phyloP scores from a whole-genome alignment of 306 rosid species.

The Boehmeria nivea region DNA sequence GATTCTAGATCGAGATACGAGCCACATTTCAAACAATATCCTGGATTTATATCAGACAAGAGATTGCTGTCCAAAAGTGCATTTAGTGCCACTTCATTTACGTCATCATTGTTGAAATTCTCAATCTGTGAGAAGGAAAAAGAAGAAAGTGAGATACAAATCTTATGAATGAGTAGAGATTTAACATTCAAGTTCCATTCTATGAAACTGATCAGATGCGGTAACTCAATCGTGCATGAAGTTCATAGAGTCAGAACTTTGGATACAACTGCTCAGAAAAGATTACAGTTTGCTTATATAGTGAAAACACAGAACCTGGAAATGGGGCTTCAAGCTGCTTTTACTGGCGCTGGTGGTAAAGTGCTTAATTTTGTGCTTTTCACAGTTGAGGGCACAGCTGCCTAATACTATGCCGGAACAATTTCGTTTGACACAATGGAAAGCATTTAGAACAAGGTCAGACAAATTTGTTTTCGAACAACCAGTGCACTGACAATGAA shows the following conservation, averaged over 20 bases:
- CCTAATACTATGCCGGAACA: constrained; percentile 76
- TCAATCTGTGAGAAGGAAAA: constrained; percentile 26
- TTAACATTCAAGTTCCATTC: too few relatives aligned
- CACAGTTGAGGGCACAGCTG: constrained; percentile 42
- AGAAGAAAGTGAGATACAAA: too few relatives aligned
- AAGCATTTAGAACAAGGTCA: constrained; percentile 62
- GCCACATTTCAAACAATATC: constrained; percentile 61
- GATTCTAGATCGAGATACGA: constrained; percentile 59
- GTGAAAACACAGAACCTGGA: constrained; percentile 31
- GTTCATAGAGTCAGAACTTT: too few relatives aligned
- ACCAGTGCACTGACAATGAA: constrained; percentile 64
- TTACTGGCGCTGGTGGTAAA: constrained; percentile 13
- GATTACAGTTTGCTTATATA: not conserved
- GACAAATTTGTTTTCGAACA: constrained; percentile 61
- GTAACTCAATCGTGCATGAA: too few relatives aligned
- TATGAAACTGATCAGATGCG: too few relatives aligned
- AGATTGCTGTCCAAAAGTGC: constrained; percentile 28
- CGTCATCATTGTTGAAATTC: constrained; percentile 25
- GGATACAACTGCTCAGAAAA: too few relatives aligned
- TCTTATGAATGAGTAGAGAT: not conserved
- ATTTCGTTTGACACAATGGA: constrained; percentile 49
- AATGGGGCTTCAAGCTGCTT: constrained; percentile 25
- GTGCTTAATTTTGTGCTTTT: constrained; percentile 42
- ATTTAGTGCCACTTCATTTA: constrained; percentile 23
- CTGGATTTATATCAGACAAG: constrained; percentile 37